Conservation (phyloP, 495 filamentous ascomycete genomes). For the Podospora anserina region DNA sequence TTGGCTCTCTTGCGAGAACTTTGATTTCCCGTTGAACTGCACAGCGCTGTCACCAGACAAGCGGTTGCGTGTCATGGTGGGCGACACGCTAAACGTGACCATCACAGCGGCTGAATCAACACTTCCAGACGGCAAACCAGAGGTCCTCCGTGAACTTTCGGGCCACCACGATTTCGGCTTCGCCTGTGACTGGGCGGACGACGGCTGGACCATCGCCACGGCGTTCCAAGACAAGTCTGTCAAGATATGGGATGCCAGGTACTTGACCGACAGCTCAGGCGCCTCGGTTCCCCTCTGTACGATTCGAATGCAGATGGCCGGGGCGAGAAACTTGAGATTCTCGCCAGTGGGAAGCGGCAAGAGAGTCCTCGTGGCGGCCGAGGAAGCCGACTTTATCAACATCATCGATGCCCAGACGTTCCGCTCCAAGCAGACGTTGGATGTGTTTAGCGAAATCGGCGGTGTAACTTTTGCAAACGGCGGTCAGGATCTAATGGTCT, state of each 20-base stretch:
- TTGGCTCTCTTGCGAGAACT: constrained; percentile 59
- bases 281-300: constrained; percentile 50
- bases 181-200: constrained; percentile 86
- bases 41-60: constrained; percentile 74
- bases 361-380: constrained; percentile 70
- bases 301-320: constrained; percentile 71
- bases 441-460: constrained; percentile 83
- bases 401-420: constrained; percentile 73
- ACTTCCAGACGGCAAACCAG: constrained; percentile 30
- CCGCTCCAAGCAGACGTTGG: constrained; percentile 66
- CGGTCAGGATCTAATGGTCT: constrained; percentile 67
- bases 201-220: constrained; percentile 84
- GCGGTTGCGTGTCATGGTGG: constrained; percentile 75
- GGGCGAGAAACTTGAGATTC: constrained; percentile 74
- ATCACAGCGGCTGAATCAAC: constrained; percentile 48
- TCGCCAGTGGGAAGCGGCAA: constrained; percentile 74
- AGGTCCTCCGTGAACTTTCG: constrained; percentile 51
- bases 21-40: constrained; percentile 76
- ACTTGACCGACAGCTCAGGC: constrained; percentile 54
- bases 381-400: constrained; percentile 79
- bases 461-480: constrained; percentile 71
- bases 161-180: constrained; percentile 83
- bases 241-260: constrained; percentile 82
- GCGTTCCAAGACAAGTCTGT: constrained; percentile 85
- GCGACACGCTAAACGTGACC: constrained; percentile 45